Percentiles rank a stretch among this genome's conserved stretches.
phyloP scores from a whole-genome alignment of 2,329 filamentous ascomycete species.

The Beauveria sp. region DNA sequence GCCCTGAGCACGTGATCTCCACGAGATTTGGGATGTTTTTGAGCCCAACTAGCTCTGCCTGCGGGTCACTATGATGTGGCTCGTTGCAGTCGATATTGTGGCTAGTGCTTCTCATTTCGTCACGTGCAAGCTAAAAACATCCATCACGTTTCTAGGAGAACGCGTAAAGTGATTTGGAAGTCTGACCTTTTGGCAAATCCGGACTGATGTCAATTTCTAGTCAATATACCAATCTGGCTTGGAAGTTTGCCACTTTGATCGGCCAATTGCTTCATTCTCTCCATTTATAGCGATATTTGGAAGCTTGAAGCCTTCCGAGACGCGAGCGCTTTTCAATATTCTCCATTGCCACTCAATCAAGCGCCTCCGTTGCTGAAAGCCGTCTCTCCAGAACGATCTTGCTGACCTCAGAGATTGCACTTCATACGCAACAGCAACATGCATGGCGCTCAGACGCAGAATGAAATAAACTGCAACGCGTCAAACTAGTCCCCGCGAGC shows the following conservation, averaged over 20 bases:
- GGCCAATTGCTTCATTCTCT: background rate
- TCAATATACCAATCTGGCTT: background rate
- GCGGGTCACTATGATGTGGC: conserved; percentile 4
- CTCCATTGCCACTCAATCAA: background rate
- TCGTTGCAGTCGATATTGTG: background rate
- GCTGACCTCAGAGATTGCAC: background rate
- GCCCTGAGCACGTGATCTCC: conserved; percentile 30
- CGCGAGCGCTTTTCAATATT: background rate
- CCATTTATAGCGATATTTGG: background rate
- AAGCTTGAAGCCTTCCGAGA: background rate
- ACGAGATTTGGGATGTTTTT: background rate
- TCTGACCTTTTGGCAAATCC: background rate
- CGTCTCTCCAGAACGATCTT: background rate
- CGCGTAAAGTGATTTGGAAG: conserved; percentile 8
- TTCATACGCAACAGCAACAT: background rate
- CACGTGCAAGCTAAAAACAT: background rate
- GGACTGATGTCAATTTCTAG: background rate
- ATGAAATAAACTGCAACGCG: background rate
- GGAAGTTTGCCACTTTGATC: background rate
- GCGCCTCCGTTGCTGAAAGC: background rate
- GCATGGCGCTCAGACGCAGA: background rate
- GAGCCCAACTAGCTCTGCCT: background rate
- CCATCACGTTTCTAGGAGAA: background rate
- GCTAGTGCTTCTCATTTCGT: background rate
- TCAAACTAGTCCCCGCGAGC: background rate